Percentiles rank a stretch among this genome's conserved stretches.
phyloP scores from a whole-genome alignment of 768 basidiomycete species.

The Termitomyces sp. region DNA sequence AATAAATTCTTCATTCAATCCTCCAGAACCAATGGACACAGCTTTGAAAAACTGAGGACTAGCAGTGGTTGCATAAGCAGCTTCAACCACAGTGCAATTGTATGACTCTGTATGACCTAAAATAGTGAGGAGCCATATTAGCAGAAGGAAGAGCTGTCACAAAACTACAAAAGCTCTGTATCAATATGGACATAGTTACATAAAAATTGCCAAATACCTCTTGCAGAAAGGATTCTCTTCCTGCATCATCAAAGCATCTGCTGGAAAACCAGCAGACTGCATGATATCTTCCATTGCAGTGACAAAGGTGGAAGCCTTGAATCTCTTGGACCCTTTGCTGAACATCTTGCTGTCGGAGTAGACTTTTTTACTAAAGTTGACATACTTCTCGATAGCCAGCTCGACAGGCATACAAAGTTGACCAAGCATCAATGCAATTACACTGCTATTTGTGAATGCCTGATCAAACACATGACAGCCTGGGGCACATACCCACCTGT shows the following conservation, averaged over 20 bases:
- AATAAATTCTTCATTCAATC: background rate
- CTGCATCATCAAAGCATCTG: background rate
- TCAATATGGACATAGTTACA: background rate
- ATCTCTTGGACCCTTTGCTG: background rate
- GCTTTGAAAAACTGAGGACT: background rate
- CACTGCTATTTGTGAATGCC: background rate
- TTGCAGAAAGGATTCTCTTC: background rate
- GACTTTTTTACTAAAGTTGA: background rate
- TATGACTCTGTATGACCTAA: background rate
- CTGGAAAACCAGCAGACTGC: background rate
- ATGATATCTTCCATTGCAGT: background rate
- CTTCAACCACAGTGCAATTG: background rate
- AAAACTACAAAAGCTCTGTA: background rate
- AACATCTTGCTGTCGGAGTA: background rate
- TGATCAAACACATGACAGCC: background rate
- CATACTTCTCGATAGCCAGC: background rate
- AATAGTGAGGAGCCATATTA: background rate
- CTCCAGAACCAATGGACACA: background rate
- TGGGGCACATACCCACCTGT: background rate
- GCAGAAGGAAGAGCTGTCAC: background rate
- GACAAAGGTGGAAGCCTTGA: background rate
- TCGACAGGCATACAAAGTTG: background rate
- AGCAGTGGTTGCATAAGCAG: background rate
- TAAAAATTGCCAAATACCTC: background rate
- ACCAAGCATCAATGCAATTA: constrained; percentile 1